phyloP scores from a whole-genome alignment of 2,329 filamentous ascomycete species.

The Sordariomycetes sp. region DNA sequence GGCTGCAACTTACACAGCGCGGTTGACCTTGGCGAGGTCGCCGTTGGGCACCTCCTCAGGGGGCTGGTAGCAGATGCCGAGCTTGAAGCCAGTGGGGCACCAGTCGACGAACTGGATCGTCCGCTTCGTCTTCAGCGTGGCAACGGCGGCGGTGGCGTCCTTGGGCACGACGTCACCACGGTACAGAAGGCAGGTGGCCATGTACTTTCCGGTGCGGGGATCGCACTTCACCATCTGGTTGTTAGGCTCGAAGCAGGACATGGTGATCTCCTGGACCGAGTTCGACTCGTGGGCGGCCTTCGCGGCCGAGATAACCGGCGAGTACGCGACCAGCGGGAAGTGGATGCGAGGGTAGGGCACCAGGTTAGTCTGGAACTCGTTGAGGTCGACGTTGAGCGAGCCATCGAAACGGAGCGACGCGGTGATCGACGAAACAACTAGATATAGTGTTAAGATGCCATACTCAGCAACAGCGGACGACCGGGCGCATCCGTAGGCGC shows the following conservation, averaged over 20 bases:
- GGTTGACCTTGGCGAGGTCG: constrained; percentile 94
- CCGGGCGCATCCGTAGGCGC: background rate
- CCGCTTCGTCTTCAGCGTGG: constrained; percentile 96
- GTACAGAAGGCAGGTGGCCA: constrained; percentile 97
- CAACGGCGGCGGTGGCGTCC: constrained; percentile 85
- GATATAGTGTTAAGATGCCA: constrained; percentile 15
- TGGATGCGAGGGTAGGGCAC: constrained; percentile 98
- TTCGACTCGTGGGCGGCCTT: constrained; percentile 98
- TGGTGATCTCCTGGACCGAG: constrained; percentile 96
- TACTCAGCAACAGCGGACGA: background rate
- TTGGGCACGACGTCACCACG: constrained; percentile 96
- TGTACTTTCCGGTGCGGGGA: constrained; percentile 98
- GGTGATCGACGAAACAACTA: constrained; percentile 96
- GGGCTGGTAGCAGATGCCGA: constrained; percentile 99
- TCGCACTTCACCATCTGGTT: constrained; percentile 99
- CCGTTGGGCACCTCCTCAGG: constrained; percentile 93
- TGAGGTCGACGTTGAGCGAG: constrained; percentile 96
- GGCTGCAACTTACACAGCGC: constrained; percentile 69
- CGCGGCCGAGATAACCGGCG: constrained; percentile 85
- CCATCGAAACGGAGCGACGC: constrained; percentile 97
- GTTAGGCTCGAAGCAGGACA: constrained; percentile 98
- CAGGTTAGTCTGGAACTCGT: constrained; percentile 99
- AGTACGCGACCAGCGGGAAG: constrained; percentile 96
- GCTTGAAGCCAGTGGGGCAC: constrained; percentile 99
- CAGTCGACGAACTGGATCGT: constrained; percentile 99